A percentile compares a stretch with the other conserved stretches of the same genome.
These are phyloP conservation scores for Oryza punctata DNA, from an alignment of 176 grass and related monocot genomes.

Conservation along the genomic window DNA sequence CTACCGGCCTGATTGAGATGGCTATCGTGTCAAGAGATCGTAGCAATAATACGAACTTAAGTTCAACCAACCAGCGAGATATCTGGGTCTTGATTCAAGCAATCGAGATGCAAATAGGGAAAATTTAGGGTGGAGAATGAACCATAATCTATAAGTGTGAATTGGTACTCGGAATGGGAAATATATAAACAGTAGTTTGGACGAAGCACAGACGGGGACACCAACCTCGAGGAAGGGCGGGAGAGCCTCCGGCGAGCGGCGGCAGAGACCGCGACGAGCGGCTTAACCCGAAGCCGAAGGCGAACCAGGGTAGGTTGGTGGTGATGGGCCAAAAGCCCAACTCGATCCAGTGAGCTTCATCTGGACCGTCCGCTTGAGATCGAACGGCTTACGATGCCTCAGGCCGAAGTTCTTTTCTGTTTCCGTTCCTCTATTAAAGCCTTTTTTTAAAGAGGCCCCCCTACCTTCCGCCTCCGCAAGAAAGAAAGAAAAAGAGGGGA, in stretches of 20 bases:
- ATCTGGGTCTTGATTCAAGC: not conserved
- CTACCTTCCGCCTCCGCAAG: conserved; percentile 41
- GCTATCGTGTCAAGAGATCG: no score
- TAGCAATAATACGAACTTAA: not conserved
- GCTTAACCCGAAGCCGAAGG: not conserved
- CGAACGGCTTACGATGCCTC: not conserved
- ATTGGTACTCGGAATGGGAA: no score
- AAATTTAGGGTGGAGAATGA: not conserved
- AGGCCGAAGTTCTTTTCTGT: not conserved
- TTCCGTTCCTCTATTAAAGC: not conserved
- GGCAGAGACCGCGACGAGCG: not conserved
- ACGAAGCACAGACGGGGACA: not conserved
- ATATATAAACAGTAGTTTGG: not conserved
- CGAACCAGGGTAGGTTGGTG: not conserved
- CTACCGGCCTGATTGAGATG: not conserved
- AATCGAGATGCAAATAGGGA: not conserved
- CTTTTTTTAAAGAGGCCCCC: not conserved
- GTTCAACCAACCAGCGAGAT: not conserved
- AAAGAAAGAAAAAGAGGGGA: conserved; percentile 35
- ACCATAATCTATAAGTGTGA: not conserved
- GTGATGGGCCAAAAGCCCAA: not conserved
- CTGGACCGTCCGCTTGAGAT: not conserved
- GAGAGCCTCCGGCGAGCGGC: not conserved
- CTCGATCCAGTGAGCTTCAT: not conserved
- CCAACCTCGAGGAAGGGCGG: not conserved